Percentiles rank a stretch among this genome's conserved stretches.
These are phyloP conservation scores for Xerocomellus dryophilus DNA, from an alignment of 768 basidiomycete genomes.

Conservation along the genomic window DNA sequence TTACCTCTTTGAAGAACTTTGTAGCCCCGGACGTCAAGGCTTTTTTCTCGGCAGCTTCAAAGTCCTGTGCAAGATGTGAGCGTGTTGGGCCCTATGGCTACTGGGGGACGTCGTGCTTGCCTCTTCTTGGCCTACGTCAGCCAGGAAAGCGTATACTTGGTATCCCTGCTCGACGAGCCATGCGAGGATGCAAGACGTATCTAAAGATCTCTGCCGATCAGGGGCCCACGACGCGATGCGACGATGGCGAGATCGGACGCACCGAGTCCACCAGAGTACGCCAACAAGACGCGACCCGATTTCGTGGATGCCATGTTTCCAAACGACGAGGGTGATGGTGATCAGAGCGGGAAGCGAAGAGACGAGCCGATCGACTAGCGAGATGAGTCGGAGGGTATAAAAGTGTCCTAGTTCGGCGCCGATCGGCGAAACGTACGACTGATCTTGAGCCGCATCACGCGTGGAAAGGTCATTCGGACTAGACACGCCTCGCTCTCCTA, in stretches of 20 bases:
- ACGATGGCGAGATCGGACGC: slow-evolving; percentile 30
- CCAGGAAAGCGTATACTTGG: slow-evolving; percentile 96
- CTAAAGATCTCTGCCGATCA: slow-evolving; percentile 33
- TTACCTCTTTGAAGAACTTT: slow-evolving; percentile 89
- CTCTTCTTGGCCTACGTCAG: slow-evolving; percentile 91
- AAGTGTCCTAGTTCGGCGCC: too few species aligned
- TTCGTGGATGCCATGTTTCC: slow-evolving; percentile 30
- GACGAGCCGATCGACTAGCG: background rate
- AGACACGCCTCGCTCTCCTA: too few species aligned
- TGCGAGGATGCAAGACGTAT: slow-evolving; percentile 98
- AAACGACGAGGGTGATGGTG: too few species aligned
- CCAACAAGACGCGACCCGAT: slow-evolving; percentile 85
- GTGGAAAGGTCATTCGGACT: too few species aligned
- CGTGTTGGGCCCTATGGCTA: background rate
- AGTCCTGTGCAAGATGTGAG: slow-evolving; percentile 58
- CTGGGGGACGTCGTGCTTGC: slow-evolving; percentile 32
- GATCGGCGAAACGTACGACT: too few species aligned
- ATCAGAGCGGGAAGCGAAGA: background rate
- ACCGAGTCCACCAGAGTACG: slow-evolving; percentile 99
- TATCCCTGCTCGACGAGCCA: slow-evolving; percentile 99
- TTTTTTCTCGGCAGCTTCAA: slow-evolving; percentile 85
- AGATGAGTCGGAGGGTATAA: too few species aligned
- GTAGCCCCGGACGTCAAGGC: slow-evolving; percentile 91
- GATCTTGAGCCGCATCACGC: too few species aligned
- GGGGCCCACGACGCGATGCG: background rate